phyloP scores from a whole-genome alignment of 495 filamentous ascomycete species.

The Xylaria longipes region DNA sequence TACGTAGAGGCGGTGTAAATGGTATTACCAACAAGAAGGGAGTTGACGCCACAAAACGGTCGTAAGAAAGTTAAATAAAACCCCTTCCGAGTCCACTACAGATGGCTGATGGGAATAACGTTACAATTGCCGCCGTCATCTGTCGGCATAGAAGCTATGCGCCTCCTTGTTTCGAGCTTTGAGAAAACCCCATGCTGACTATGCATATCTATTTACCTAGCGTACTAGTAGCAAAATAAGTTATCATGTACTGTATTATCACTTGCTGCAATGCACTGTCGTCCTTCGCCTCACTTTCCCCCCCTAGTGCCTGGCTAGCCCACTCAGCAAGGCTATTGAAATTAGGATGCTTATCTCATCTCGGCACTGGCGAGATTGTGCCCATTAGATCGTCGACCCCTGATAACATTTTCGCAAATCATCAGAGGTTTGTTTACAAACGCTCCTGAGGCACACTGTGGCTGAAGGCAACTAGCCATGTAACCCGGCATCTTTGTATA shows the following conservation, averaged over 20 bases:
- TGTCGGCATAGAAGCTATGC: not conserved
- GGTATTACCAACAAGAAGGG: slow-evolving; percentile 5
- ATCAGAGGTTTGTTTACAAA: not conserved
- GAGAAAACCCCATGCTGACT: slow-evolving; percentile 3
- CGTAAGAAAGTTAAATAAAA: not conserved
- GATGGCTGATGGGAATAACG: not conserved
- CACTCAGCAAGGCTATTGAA: slow-evolving; percentile 10
- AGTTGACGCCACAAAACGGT: slow-evolving; percentile 9
- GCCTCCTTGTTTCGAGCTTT: not conserved
- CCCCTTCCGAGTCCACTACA: not conserved
- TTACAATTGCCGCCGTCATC: not conserved
- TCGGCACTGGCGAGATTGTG: slow-evolving; percentile 16
- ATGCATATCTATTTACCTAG: not conserved
- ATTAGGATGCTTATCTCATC: slow-evolving; percentile 26
- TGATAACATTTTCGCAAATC: slow-evolving; percentile 9
- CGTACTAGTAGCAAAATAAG: not conserved
- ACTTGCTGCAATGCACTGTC: not conserved
- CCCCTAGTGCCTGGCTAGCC: slow-evolving; percentile 6
- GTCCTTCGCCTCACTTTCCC: not conserved
- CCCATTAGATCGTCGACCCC: slow-evolving; percentile 6
- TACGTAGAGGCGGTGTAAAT: not conserved
- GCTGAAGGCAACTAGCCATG: slow-evolving; percentile 2
- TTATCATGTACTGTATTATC: not conserved
- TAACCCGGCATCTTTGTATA: not conserved
- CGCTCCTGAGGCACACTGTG: slow-evolving; percentile 13